Conservation (phyloP, 1,139 yeast genomes). For the Taiozyma sp. region DNA sequence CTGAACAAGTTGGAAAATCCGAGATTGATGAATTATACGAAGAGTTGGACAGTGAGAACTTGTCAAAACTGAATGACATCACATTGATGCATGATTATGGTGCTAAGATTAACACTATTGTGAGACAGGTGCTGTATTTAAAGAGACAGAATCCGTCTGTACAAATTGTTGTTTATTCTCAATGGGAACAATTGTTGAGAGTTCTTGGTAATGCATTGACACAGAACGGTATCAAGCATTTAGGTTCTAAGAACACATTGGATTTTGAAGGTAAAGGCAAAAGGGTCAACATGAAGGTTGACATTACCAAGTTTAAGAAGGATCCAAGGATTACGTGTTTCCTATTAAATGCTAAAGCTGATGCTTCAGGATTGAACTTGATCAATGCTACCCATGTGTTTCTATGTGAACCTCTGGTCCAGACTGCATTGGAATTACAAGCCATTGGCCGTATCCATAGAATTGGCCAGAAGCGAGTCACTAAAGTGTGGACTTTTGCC, state of each 20-base stretch:
- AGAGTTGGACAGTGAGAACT: slow-evolving; percentile 36
- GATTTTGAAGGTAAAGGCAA: slow-evolving; percentile 3
- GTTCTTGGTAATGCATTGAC: slow-evolving; percentile 65
- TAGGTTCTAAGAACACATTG: slow-evolving; percentile 24
- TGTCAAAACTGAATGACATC: slow-evolving; percentile 44
- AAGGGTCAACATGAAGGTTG: slow-evolving; percentile 29
- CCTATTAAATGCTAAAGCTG: slow-evolving; percentile 76
- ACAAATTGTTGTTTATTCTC: slow-evolving; percentile 84
- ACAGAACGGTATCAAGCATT: slow-evolving; percentile 49
- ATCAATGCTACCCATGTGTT: slow-evolving; percentile 90
- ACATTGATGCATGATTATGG: slow-evolving; percentile 56
- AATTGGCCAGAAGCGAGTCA: slow-evolving; percentile 78
- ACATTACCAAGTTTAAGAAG: slow-evolving; percentile 61
- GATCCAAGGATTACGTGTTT: slow-evolving; percentile 73
- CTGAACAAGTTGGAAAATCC: slow-evolving; percentile 41
- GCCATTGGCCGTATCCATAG: slow-evolving; percentile 91
- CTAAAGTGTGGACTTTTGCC: slow-evolving; percentile 90
- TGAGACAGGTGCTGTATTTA: slow-evolving; percentile 65
- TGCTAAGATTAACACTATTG: slow-evolving; percentile 79
- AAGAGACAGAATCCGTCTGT: slow-evolving; percentile 53
- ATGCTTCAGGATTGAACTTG: slow-evolving; percentile 86
- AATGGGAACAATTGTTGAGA: slow-evolving; percentile 74
- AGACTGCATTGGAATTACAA: slow-evolving; percentile 81
- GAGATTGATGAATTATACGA: slow-evolving; percentile 16
- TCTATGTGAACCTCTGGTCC: slow-evolving; percentile 88